Evolutionary conservation across 768 basidiomycete species (phyloP).

Genomic region (Suillus sp.): DNA sequence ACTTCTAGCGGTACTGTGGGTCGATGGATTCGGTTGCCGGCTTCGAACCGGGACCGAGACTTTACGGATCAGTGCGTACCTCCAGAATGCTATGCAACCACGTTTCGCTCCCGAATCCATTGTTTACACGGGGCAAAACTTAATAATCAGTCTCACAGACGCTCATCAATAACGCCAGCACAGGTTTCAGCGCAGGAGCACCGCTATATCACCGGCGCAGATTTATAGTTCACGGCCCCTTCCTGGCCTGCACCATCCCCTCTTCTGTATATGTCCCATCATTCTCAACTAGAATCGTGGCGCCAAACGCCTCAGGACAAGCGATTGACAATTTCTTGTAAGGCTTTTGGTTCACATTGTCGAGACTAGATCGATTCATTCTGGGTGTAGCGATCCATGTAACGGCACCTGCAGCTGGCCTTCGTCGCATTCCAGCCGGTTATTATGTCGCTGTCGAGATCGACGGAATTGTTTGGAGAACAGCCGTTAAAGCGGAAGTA

Average conservation of each 20-base stretch:
- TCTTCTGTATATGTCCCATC: slow-evolving; percentile 8
- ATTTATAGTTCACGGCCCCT: slow-evolving; percentile 5
- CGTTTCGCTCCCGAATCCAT: slow-evolving; percentile 1
- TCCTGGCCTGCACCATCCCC: not conserved
- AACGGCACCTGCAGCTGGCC: slow-evolving; percentile 10
- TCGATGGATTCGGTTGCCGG: slow-evolving; percentile 3
- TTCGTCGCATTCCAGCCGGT: slow-evolving; percentile 19
- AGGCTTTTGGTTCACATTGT: not conserved
- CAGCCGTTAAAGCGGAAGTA: slow-evolving; percentile 10
- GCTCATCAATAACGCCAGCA: slow-evolving; percentile 9
- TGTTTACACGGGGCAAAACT: not conserved
- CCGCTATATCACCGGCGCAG: slow-evolving; percentile 3
- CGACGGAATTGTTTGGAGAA: slow-evolving; percentile 5
- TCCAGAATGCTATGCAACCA: not conserved
- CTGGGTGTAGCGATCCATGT: slow-evolving; percentile 16
- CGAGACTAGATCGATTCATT: not conserved
- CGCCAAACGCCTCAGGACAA: slow-evolving; percentile 10
- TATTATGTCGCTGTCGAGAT: slow-evolving; percentile 20
- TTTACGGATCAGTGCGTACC: slow-evolving; percentile 3
- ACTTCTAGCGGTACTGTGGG: not conserved
- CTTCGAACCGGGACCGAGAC: not conserved
- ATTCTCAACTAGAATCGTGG: slow-evolving; percentile 9
- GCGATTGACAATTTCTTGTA: slow-evolving; percentile 11
- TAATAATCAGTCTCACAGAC: slow-evolving; percentile 2
- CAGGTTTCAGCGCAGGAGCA: slow-evolving; percentile 8